Evolutionary conservation across 495 filamentous ascomycete species (phyloP), one percentile per base, ranked within the genome.

Genomic region (Neurospora cerealis): DNA sequence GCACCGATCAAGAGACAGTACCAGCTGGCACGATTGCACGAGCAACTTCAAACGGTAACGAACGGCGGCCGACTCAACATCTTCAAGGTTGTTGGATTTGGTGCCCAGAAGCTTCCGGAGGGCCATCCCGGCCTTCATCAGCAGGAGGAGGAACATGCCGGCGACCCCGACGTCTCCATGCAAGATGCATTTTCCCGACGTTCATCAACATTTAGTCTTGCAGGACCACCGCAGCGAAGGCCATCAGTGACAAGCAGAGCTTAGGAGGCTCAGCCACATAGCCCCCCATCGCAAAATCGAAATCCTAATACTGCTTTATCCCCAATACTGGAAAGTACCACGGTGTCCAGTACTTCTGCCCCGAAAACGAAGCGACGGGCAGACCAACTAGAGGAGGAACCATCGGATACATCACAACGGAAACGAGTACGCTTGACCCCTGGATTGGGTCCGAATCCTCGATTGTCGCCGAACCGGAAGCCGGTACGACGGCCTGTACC

Each of bases 21-120:
- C 77, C 90, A 93, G 75, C 90, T 91, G 44, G 90, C 95, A 41
- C 90, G 96, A 17, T 90, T 98, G 79, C 93, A 93, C 74, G 95
- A 97, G 78, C 93, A 95, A 87, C 86, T 99, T 32, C 89, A 89
- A 15, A 89, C 91, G 73, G 95, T 95, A 19, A 89, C 86, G 9
- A 88, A 87, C 72, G 86, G 86, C 54, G 86, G 86, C 28, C 83
- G 84, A 0, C 81, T 84, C 71, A 89, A 89, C 75, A 89, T 89
- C 44, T 89, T 88, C 76, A 84, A 85, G 76, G 85, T 87, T 3
- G 78, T 77, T 4, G 84, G 84, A 21, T 79, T 76, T 40, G 85
- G 85, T 41, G 82, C 83, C 17, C 86, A 87, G 74, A 84, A 81
- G 69, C 78, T 87, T n/a, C 81, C 85, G 2, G 81, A 84, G 5